A percentile compares a stretch with the other conserved stretches of the same genome.
phyloP scores from a whole-genome alignment of 2,329 filamentous ascomycete species.

The Colletotrichum lindemuthianum region DNA sequence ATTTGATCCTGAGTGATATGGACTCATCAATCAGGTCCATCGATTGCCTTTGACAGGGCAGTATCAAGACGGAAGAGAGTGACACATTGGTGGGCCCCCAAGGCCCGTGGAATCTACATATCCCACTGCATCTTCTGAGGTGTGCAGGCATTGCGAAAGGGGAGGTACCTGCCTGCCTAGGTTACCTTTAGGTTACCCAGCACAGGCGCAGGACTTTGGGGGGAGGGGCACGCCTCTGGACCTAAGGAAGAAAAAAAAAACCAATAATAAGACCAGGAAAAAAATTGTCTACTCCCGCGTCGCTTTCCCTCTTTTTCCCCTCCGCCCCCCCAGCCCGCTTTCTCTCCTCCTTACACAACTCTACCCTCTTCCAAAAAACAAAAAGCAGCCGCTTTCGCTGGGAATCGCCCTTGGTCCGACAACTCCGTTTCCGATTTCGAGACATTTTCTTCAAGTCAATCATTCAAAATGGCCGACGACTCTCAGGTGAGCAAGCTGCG shows the following conservation, averaged over 20 bases:
- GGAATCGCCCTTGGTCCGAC: slow-evolving; percentile 38
- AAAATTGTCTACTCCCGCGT: slow-evolving; percentile 38
- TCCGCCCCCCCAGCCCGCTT: slow-evolving; percentile 35
- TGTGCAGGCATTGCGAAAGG: too few relatives aligned
- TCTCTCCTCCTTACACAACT: slow-evolving; percentile 35
- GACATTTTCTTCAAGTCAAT: slow-evolving; percentile 44
- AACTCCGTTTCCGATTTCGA: slow-evolving; percentile 38
- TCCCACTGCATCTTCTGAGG: too few relatives aligned
- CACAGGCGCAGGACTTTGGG: background rate
- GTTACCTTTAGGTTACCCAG: too few relatives aligned
- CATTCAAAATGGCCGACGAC: slow-evolving; percentile 67
- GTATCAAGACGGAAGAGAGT: too few relatives aligned
- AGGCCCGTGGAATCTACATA: too few relatives aligned
- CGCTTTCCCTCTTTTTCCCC: slow-evolving; percentile 37
- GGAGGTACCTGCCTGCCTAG: too few relatives aligned
- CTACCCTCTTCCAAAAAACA: slow-evolving; percentile 24
- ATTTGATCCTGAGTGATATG: too few relatives aligned
- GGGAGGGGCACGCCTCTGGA: slow-evolving; percentile 31
- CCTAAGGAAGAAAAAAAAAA: slow-evolving; percentile 25
- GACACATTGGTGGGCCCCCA: too few relatives aligned
- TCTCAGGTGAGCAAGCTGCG: slow-evolving; percentile 56
- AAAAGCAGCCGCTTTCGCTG: slow-evolving; percentile 35
- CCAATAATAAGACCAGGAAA: slow-evolving; percentile 39
- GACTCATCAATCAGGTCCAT: too few relatives aligned
- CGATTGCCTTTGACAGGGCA: too few relatives aligned